These are phyloP conservation scores for Amorphotheca resinae DNA, from an alignment of 495 filamentous ascomycete genomes.

Conservation along the genomic window DNA sequence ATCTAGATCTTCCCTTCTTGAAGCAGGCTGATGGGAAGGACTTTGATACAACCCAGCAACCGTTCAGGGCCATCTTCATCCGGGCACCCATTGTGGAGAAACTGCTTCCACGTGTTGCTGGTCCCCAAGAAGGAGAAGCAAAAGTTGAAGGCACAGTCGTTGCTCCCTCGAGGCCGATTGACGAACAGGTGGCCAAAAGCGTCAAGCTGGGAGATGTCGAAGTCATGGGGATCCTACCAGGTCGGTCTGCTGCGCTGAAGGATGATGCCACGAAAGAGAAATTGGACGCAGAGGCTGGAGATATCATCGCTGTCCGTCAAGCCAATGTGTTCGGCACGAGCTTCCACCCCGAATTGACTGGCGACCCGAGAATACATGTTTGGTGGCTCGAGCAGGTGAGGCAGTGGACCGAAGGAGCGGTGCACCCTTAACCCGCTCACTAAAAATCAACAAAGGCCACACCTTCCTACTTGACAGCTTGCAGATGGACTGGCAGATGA, in stretches of 20 bases:
- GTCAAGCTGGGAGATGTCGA: constrained; percentile 33
- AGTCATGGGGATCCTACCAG: constrained; percentile 44
- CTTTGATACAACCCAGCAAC: constrained; percentile 15
- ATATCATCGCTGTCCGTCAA: constrained; percentile 84
- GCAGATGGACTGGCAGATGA: too few species aligned
- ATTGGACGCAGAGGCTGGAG: constrained; percentile 41
- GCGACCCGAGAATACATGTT: constrained; percentile 75
- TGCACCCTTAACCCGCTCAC: too few species aligned
- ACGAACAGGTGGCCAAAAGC: constrained; percentile 14
- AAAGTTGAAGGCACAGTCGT: constrained; percentile 47
- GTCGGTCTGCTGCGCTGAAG: constrained; percentile 25
- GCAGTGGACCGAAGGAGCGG: constrained; percentile 19
- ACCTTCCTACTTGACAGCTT: too few species aligned
- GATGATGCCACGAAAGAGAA: constrained; percentile 16
- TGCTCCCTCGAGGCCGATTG: constrained; percentile 42
- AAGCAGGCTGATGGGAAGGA: constrained; percentile 22
- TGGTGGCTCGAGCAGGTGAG: constrained; percentile 82
- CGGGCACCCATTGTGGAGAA: constrained; percentile 87
- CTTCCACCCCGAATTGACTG: constrained; percentile 92
- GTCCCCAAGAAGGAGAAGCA: constrained; percentile 37
- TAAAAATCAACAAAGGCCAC: too few species aligned
- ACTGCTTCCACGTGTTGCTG: constrained; percentile 46
- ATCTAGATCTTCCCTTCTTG: constrained; percentile 65
- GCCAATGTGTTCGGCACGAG: constrained; percentile 94
- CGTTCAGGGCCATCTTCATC: constrained; percentile 84